These are phyloP conservation scores for Sistotremastrum suecicum DNA, from an alignment of 768 basidiomycete genomes.

Conservation along the genomic window DNA sequence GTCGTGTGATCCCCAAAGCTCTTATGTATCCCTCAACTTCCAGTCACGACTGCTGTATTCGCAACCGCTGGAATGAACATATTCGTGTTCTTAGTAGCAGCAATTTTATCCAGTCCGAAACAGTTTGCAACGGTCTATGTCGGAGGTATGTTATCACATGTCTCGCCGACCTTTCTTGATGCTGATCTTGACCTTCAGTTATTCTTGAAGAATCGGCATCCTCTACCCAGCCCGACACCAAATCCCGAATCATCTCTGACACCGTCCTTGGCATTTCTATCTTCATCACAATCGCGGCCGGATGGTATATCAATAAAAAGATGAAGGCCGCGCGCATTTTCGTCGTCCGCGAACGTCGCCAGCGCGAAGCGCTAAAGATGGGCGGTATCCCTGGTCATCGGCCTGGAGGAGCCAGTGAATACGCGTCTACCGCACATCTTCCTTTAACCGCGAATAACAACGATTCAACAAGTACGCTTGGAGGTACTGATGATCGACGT, in stretches of 20 bases:
- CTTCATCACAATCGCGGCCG: slow-evolving; percentile 57
- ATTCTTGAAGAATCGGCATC: slow-evolving; percentile 12
- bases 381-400: too few species aligned
- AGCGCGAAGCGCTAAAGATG: too few species aligned
- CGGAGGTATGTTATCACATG: slow-evolving; percentile 58
- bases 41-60: slow-evolving; percentile 81
- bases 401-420: too few species aligned
- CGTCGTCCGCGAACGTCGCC: slow-evolving; percentile 10
- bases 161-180: slow-evolving; percentile 1
- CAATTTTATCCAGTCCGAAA: slow-evolving; percentile 74
- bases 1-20: neutral
- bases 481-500: too few species aligned
- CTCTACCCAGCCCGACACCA: slow-evolving; percentile 17
- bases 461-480: too few species aligned
- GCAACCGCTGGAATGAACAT: slow-evolving; percentile 83
- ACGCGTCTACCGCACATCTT: too few species aligned
- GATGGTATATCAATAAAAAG: slow-evolving; percentile 69
- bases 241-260: slow-evolving; percentile 54
- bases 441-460: too few species aligned
- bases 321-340: slow-evolving; percentile 32
- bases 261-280: slow-evolving; percentile 52
- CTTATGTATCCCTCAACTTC: slow-evolving; percentile 2
- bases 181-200: slow-evolving; percentile 7
- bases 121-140: slow-evolving; percentile 89
- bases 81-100: slow-evolving; percentile 61